phyloP scores from a whole-genome alignment of 306 rosid species.

The Ammopiptanthus mongolicus region DNA sequence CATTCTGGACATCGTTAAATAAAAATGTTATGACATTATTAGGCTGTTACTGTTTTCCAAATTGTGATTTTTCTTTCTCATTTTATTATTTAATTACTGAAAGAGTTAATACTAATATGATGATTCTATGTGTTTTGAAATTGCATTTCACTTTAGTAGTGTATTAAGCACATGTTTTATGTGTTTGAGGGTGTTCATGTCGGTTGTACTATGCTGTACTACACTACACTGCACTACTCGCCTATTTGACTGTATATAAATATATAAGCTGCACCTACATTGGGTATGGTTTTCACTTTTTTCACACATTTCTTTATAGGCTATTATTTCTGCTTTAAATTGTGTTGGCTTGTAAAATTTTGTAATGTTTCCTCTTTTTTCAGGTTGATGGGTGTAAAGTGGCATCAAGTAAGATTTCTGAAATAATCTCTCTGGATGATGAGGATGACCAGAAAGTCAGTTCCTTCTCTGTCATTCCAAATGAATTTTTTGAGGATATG shows the following conservation, averaged over 20 bases:
- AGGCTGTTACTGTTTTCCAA: neutral
- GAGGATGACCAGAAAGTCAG: conserved; percentile 63
- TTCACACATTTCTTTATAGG: conserved; percentile 6
- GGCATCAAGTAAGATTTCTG: conserved; percentile 62
- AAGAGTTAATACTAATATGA: neutral
- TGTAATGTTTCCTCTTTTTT: conserved; percentile 8
- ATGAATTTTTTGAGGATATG: conserved; percentile 85
- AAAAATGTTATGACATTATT: neutral
- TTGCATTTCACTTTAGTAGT: neutral
- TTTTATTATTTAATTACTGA: conserved; percentile 1
- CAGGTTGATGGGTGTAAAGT: conserved; percentile 75
- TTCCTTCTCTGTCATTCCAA: conserved; percentile 63
- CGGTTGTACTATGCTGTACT: neutral
- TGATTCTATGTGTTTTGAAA: neutral
- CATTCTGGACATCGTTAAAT: neutral
- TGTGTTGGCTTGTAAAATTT: conserved; percentile 8
- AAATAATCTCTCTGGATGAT: conserved; percentile 60
- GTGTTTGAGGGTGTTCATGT: no score
- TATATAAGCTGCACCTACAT: neutral
- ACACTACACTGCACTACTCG: neutral
- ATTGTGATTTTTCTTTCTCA: neutral
- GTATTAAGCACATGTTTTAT: no score
- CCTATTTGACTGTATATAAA: neutral
- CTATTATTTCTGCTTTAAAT: conserved; percentile 2
- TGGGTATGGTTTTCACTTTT: neutral